Conservation (phyloP, 2,329 filamentous ascomycete genomes). For the Fusarium succisae region DNA sequence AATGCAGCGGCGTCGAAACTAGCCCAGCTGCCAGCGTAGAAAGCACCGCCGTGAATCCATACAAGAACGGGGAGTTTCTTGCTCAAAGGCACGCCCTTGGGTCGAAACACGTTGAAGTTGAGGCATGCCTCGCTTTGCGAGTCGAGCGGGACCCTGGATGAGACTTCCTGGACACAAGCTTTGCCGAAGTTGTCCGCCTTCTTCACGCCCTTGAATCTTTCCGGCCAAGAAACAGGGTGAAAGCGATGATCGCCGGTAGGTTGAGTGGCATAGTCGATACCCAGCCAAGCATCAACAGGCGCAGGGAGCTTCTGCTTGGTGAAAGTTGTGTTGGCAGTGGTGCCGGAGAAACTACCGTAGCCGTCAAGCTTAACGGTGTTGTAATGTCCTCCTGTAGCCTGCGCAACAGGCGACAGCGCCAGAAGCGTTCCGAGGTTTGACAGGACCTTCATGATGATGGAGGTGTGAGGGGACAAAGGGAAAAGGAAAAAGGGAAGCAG, state of each 20-base stretch:
- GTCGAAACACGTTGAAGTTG: slow-evolving; percentile 53
- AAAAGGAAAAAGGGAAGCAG: too few relatives aligned
- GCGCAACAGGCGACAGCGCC: slow-evolving; percentile 16
- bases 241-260: slow-evolving; percentile 55
- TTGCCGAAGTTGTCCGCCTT: slow-evolving; percentile 53
- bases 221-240: slow-evolving; percentile 51
- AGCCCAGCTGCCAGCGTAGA: slow-evolving; percentile 46
- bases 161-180: slow-evolving; percentile 52
- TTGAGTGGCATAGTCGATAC: slow-evolving; percentile 56
- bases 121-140: slow-evolving; percentile 50
- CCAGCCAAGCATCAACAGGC: slow-evolving; percentile 58
- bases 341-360: slow-evolving; percentile 36
- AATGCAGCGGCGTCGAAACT: slow-evolving; percentile 51
- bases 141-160: slow-evolving; percentile 14
- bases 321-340: slow-evolving; percentile 27
- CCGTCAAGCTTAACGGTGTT: slow-evolving; percentile 24
- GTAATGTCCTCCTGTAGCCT: background rate
- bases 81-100: slow-evolving; percentile 45
- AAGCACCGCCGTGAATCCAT: slow-evolving; percentile 54
- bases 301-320: slow-evolving; percentile 12
- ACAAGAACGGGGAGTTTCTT: slow-evolving; percentile 51
- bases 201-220: slow-evolving; percentile 51
- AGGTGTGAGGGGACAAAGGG: background rate
- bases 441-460: slow-evolving; percentile 23
- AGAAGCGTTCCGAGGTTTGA: slow-evolving; percentile 21